Evolutionary conservation across 345 rosid species (phyloP), one percentile per base, ranked within the genome.

Genomic region (Zanthoxylum bungeanum): DNA sequence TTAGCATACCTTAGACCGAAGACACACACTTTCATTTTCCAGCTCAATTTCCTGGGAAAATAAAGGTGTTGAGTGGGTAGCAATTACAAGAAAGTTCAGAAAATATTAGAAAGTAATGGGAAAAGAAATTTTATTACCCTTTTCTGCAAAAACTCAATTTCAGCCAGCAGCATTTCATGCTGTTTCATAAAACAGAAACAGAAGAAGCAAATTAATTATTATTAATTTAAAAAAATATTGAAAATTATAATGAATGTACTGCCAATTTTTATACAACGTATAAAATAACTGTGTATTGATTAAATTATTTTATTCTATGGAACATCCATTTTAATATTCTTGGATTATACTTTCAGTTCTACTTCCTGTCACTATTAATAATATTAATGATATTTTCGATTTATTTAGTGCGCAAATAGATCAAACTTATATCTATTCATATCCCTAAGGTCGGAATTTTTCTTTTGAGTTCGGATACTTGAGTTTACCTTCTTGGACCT

Each of bases 91-190:
- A 16, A 7, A 16, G 0, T 44, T 44, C 9, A 8, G 4, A 1
- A 17, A 59, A 16, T 0, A 4, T 37, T n/a, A 24, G 55, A 47
- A 33, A 11, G 21, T 51, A 39, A 14, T 49, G 4, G 4, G 5
- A 7, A 56, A 51, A 17, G 25, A 2, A 64, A 31, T 16, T 52
- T 16, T 2, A 58, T 1, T 82, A 95, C 99, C 89, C 96, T 86
- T 85, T 93, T 95, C 81, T 93, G 98, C 78, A 79, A 22, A 66
- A 85, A 93, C 82, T 95, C 99, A 49, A 93, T 95, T 79, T 95
- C 99, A 62, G 89, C 93, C 33, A 91, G 93, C 81, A 93, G 80
- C 89, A 91, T 84, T 78, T 95, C 99, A 76, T 95, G 97, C 99
- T 95, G 91, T 80, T 30, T 31, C 57, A 74, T 5, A 46, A 28